These are phyloP conservation scores for Ophiostoma himal-ulmi DNA, from an alignment of 2,329 filamentous ascomycete species.

Conservation along the genomic window DNA sequence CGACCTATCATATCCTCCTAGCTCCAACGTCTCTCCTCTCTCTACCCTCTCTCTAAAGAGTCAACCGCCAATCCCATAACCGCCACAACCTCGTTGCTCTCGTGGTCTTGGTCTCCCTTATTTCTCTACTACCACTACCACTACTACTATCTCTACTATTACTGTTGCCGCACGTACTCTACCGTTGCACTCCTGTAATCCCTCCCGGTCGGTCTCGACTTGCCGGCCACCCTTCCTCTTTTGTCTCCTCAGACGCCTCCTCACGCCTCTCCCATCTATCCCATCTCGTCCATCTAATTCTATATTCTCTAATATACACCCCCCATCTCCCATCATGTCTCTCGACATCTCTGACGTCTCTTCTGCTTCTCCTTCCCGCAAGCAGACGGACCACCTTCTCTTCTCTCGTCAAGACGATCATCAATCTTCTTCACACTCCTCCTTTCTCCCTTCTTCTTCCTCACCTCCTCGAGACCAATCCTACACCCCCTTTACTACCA, in stretches of 20 bases:
- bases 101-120: not conserved
- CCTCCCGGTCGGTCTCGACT: conserved; percentile 12
- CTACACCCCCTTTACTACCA: conserved; percentile 12
- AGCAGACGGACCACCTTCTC: conserved; percentile 20
- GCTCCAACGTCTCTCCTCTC: not conserved
- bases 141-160: not conserved
- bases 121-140: not conserved
- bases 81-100: conserved; percentile 8
- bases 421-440: not conserved
- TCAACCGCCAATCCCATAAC: not conserved
- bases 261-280: not conserved
- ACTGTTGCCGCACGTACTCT: conserved; percentile 9
- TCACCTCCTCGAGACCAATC: not conserved
- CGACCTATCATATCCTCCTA: not conserved
- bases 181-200: conserved; percentile 9
- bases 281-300: not conserved
- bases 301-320: conserved; percentile 15
- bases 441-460: not conserved
- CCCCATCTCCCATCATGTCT: conserved; percentile 23
- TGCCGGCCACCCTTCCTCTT: not conserved
- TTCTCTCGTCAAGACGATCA: conserved; percentile 13
- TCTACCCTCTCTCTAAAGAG: not conserved
- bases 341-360: conserved; percentile 14
- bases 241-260: not conserved
- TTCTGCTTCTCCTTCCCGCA: not conserved